phyloP scores from a whole-genome alignment of 345 rosid species.

The Triadica sebifera region DNA sequence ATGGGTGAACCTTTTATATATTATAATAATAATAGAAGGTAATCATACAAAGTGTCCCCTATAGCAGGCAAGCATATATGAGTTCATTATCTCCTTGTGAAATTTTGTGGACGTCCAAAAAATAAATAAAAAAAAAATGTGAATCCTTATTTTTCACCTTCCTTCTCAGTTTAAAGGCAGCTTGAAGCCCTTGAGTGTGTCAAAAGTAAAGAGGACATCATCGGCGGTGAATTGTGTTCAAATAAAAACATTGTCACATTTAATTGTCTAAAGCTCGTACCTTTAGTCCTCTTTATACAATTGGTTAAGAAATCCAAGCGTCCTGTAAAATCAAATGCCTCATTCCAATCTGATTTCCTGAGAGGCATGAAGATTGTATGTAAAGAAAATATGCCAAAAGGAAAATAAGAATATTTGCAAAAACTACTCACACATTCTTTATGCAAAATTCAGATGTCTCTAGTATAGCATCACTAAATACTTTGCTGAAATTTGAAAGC shows the following conservation, averaged over 20 bases:
- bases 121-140: not conserved
- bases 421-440: constrained; percentile 59
- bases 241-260: not conserved
- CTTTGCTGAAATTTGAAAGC: constrained; percentile 51
- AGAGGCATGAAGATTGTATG: constrained; percentile 14
- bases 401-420: not conserved
- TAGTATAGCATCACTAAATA: constrained; percentile 43
- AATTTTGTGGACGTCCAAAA: not conserved
- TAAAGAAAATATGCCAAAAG: not conserved
- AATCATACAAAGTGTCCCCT: not conserved
- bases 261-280: constrained; percentile 30
- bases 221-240: not conserved
- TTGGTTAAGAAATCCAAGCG: constrained; percentile 56
- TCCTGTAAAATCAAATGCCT: constrained; percentile 61
- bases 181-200: not conserved
- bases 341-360: constrained; percentile 77
- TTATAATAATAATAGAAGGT: no score
- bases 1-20: not conserved
- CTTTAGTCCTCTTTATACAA: constrained; percentile 65
- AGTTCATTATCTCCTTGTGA: not conserved
- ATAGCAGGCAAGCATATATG: not conserved
- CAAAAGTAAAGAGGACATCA: not conserved
- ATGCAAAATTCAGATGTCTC: constrained; percentile 57
- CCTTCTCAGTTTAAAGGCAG: not conserved
- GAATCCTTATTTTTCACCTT: not conserved